Conservation (phyloP, 345 rosid genomes). For the Eutrema yunnanense region DNA sequence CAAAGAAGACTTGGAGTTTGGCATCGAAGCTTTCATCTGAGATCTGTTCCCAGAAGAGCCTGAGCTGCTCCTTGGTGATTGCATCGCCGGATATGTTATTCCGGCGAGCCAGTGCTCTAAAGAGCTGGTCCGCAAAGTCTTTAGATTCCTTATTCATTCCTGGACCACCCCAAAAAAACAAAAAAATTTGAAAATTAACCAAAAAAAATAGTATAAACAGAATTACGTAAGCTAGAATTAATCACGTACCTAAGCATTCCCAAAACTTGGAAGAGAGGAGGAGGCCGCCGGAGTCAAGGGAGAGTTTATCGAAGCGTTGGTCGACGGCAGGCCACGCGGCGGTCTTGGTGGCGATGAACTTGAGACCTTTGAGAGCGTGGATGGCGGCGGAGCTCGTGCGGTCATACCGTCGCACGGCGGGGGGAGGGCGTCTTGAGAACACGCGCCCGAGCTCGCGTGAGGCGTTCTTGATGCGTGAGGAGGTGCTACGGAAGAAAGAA, state of each 20-base stretch:
- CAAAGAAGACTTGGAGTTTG: conserved; percentile 81
- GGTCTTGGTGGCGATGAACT: conserved; percentile 66
- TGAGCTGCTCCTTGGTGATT: conserved; percentile 61
- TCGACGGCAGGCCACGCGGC: conserved; percentile 69
- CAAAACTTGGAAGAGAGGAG: conserved; percentile 60
- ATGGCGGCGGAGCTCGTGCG: conserved; percentile 68
- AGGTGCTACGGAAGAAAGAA: conserved; percentile 54
- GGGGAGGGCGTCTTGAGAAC: conserved; percentile 43
- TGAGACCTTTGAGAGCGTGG: conserved; percentile 79
- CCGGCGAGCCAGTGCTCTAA: conserved; percentile 64
- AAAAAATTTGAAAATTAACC: not conserved
- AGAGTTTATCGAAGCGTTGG: conserved; percentile 50
- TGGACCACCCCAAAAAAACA: not conserved
- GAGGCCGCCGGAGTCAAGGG: conserved; percentile 45
- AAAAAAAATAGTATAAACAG: not conserved
- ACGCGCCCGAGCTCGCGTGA: conserved; percentile 78
- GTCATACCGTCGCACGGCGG: conserved; percentile 39
- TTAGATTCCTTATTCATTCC: conserved; percentile 87
- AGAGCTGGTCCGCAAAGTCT: conserved; percentile 77
- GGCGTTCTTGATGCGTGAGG: conserved; percentile 60
- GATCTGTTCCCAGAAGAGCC: conserved; percentile 70
- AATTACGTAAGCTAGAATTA: not conserved
- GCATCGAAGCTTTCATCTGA: conserved; percentile 87
- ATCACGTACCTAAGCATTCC: conserved; percentile 66
- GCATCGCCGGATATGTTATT: conserved; percentile 54